Evolutionary conservation across 768 basidiomycete species (phyloP).

Genomic region (Amanita thiersii): DNA sequence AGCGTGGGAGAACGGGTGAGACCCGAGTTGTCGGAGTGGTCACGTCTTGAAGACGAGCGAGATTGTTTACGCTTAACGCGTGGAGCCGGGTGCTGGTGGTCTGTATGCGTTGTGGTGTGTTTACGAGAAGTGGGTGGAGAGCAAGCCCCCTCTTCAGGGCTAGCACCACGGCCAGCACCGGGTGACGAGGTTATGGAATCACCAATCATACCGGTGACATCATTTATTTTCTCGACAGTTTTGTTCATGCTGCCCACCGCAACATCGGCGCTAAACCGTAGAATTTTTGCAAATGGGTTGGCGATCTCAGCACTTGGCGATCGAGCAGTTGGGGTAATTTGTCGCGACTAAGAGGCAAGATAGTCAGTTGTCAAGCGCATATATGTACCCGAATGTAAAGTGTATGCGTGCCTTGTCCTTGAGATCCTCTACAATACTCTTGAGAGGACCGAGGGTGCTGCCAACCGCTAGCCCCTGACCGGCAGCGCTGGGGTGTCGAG

Average conservation of each 20-base stretch:
- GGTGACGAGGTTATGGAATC: neutral
- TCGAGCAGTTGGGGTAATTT: constrained; percentile 30
- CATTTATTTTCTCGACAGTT: constrained; percentile 3
- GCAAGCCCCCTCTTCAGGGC: neutral
- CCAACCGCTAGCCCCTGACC: constrained; percentile 14
- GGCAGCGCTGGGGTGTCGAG: constrained; percentile 14
- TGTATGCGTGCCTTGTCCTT: constrained; percentile 52
- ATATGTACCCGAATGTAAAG: neutral
- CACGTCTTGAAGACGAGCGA: constrained; percentile 44
- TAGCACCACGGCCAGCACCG: neutral
- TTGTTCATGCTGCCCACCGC: constrained; percentile 8
- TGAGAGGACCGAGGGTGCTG: constrained; percentile 33
- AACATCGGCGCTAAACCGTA: constrained; percentile 23
- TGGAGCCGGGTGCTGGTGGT: constrained; percentile 21
- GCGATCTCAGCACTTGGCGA: constrained; percentile 34
- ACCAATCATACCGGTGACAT: neutral
- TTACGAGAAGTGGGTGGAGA: constrained; percentile 26
- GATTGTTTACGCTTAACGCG: constrained; percentile 43
- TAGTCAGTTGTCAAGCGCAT: neutral
- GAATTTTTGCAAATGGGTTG: constrained; percentile 52
- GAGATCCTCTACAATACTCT: constrained; percentile 76
- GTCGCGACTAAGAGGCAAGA: constrained; percentile 27
- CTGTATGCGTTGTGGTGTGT: constrained; percentile 41
- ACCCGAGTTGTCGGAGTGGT: constrained; percentile 14
- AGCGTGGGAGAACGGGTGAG: constrained; percentile 5